Evolutionary conservation across 805 yeast genomes (phyloP), one percentile per base, ranked within the genome.

Genomic region (Zygotorulaspora sp.): DNA sequence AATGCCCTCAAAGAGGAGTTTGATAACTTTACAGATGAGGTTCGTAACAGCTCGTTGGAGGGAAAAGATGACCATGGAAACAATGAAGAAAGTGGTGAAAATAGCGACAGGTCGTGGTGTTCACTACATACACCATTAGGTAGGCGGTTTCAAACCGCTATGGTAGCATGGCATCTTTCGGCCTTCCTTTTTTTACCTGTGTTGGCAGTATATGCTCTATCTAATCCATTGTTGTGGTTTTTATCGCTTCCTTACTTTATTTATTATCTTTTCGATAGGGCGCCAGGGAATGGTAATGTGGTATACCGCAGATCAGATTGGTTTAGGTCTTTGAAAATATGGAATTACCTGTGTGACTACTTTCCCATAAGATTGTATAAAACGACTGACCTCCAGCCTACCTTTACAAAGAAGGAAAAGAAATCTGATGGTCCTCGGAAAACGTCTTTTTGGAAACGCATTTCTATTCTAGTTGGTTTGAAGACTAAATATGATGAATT

Each of bases 311-410:
- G 71, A 29, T 78, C 83, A 3, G 58, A 62, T 1, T 68, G 73
- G 67, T 67, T 85, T 55, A 72, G 86, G 45, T 70, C 73, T 20
- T 52, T 76, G 23, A 51, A 63, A 6, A 47, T 84, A 13, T 90
- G 92, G 87, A 75, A 70, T 43, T 73, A 78, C 61, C 88, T 83
- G 57, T 79, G 80, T 30, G 65, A 71, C 31, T 92, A 87, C 62
- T 92, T 83, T 63, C 97, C 97, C 0, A 76, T 92, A 14, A 61
- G 60, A 0, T 64, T 88, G 9, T 82, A 78, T 60, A 83, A 81
- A 54, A 71, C 90, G 0, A 67, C 66, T 2, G 83, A 80, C 11
- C 64, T 89, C 36, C 74, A 74, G 44, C 96, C 97, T 2, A 81
- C 96, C 0, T 80, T 80, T 50, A 68, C 75, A 1, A 62, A 62